Percentiles rank a stretch among this genome's conserved stretches.
Conservation (phyloP, 1,284 basidiomycete species). For the Pulchroboletus neoregius region DNA sequence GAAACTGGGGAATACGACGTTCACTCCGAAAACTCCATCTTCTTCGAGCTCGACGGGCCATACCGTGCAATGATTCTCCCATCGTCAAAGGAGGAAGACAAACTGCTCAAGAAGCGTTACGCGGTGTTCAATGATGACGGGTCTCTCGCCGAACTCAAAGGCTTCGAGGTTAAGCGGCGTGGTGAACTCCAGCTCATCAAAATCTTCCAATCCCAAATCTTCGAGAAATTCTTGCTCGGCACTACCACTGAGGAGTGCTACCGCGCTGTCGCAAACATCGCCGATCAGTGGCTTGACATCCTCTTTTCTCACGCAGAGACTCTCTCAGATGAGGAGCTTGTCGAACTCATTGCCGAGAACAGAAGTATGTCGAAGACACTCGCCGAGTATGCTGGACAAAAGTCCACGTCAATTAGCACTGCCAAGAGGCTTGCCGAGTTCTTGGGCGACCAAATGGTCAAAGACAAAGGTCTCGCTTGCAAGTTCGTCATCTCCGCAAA, state of each 20-base stretch:
- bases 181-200: conserved; percentile 99
- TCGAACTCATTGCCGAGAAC: conserved; percentile 98
- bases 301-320: conserved; percentile 84
- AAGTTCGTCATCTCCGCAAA: conserved; percentile 98
- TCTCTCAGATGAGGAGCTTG: conserved; percentile 87
- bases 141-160: conserved; percentile 94
- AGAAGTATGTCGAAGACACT: conserved; percentile 97
- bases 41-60: conserved; percentile 98
- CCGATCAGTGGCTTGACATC: conserved; percentile 97
- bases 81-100: conserved; percentile 99
- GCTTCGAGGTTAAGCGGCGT: conserved; percentile 98
- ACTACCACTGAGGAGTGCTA: conserved; percentile 95
- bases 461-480: conserved; percentile 98
- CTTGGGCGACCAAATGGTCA: conserved; percentile 97
- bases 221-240: conserved; percentile 95
- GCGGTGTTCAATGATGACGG: conserved; percentile 99
- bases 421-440: conserved; percentile 96
- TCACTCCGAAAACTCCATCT: conserved; percentile 98
- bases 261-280: conserved; percentile 88
- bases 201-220: conserved; percentile 98
- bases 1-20: conserved; percentile 82
- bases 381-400: conserved; percentile 94
- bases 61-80: conserved; percentile 99
- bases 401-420: conserved; percentile 98
- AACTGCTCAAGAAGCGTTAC: conserved; percentile 97